Evolutionary conservation across 108 stramenopile species (phyloP).

Genomic region (Cyclotella kingstonii): DNA sequence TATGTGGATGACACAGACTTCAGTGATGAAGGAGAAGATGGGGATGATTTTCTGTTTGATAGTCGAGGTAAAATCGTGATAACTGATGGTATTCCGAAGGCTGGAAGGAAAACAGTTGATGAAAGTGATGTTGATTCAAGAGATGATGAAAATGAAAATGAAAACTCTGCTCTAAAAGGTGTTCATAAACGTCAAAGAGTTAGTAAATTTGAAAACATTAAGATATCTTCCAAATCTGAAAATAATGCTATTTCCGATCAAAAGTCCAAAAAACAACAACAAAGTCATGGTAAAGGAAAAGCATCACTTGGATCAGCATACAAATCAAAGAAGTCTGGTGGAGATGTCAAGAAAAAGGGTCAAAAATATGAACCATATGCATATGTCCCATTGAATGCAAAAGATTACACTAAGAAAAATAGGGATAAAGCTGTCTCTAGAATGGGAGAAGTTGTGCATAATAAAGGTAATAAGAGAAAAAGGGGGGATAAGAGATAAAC

Average conservation of each 20-base stretch:
- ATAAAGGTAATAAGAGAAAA: slow-evolving; percentile 45
- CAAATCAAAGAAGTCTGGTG: slow-evolving; percentile 89
- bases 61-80: slow-evolving; percentile 73
- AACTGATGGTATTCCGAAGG: slow-evolving; percentile 46
- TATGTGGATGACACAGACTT: slow-evolving; percentile 41
- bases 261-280: slow-evolving; percentile 28
- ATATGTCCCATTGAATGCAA: slow-evolving; percentile 88
- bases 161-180: slow-evolving; percentile 18
- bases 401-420: slow-evolving; percentile 84
- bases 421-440: slow-evolving; percentile 74
- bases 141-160: slow-evolving; percentile 22
- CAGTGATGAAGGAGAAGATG: slow-evolving; percentile 69
- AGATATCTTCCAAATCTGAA: slow-evolving; percentile 33
- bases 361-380: slow-evolving; percentile 92
- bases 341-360: slow-evolving; percentile 88
- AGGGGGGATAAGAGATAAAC: no score
- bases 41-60: slow-evolving; percentile 68
- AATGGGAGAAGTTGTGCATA: slow-evolving; percentile 81
- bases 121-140: slow-evolving; percentile 17
- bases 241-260: slow-evolving; percentile 15
- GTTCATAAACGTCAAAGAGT: slow-evolving; percentile 43
- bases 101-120: slow-evolving; percentile 11
- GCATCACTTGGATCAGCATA: slow-evolving; percentile 74
- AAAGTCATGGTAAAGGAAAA: slow-evolving; percentile 10
- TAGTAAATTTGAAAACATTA: slow-evolving; percentile 53